Conservation (phyloP, 305 asterid species). For the Solanum hybrid region DNA sequence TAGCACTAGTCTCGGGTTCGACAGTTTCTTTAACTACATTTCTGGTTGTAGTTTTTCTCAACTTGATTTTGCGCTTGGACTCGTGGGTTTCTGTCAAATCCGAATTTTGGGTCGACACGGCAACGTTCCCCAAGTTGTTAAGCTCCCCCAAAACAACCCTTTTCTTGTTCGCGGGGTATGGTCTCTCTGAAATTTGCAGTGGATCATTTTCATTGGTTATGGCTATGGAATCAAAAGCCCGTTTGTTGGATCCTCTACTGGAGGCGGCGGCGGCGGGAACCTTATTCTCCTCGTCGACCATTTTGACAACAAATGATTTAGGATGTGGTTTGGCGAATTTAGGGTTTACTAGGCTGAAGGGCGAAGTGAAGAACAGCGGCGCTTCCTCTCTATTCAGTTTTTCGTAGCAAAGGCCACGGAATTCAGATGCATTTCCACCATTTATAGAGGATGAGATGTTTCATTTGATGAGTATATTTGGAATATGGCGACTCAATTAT, state of each 20-base stretch:
- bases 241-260: constrained; percentile 29
- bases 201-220: constrained; percentile 14
- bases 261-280: neutral
- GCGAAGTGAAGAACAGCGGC: neutral
- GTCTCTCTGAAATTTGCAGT: neutral
- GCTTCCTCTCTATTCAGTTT: neutral
- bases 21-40: constrained; percentile 3
- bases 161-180: constrained; percentile 22
- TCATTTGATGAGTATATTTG: neutral
- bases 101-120: constrained; percentile 8
- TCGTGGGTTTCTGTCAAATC: constrained; percentile 3
- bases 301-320: constrained; percentile 3
- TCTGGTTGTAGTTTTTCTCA: constrained; percentile 5
- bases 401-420: neutral
- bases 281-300: constrained; percentile 31
- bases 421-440: neutral
- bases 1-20: neutral
- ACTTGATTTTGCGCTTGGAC: constrained; percentile 5
- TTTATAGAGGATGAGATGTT: neutral
- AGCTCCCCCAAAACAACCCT: constrained; percentile 59
- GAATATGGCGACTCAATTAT: neutral
- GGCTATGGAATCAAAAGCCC: constrained; percentile 9
- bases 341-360: neutral
- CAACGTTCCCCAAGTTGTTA: constrained; percentile 27
- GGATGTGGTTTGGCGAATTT: neutral